A percentile compares a stretch with the other conserved stretches of the same genome.
phyloP scores from a whole-genome alignment of 306 rosid genomes.

The Dryas octopetala region DNA sequence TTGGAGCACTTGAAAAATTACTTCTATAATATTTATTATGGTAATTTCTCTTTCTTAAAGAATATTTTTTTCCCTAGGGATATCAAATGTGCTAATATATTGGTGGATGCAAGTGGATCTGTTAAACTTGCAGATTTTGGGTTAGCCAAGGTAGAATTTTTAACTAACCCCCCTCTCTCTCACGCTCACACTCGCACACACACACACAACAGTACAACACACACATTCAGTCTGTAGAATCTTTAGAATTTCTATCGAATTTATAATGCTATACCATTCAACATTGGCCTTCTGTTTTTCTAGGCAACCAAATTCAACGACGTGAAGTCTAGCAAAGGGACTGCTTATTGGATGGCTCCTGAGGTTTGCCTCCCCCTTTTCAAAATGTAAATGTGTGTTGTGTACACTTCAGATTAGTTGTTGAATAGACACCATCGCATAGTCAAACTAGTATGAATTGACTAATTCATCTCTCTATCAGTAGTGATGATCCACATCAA shows the following conservation, averaged over 20 bases:
- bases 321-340: constrained; percentile 77
- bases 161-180: background rate
- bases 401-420: background rate
- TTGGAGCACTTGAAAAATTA: background rate
- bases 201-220: too few species aligned
- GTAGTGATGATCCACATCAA: background rate
- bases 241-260: background rate
- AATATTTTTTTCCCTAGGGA: constrained; percentile 47
- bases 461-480: background rate
- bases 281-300: constrained; percentile 20
- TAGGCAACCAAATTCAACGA: constrained; percentile 88
- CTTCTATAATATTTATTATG: background rate
- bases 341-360: constrained; percentile 97
- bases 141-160: constrained; percentile 71
- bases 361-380: constrained; percentile 67
- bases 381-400: constrained; percentile 6
- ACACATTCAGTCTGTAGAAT: too few species aligned
- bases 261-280: background rate
- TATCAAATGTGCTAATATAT: constrained; percentile 91
- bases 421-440: background rate
- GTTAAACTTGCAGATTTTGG: constrained; percentile 99
- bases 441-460: background rate
- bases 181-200: too few species aligned
- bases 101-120: constrained; percentile 89
- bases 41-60: too few species aligned